phyloP scores from a whole-genome alignment of 176 grass and related monocot genomes.

The Aegilops sharonensis region DNA sequence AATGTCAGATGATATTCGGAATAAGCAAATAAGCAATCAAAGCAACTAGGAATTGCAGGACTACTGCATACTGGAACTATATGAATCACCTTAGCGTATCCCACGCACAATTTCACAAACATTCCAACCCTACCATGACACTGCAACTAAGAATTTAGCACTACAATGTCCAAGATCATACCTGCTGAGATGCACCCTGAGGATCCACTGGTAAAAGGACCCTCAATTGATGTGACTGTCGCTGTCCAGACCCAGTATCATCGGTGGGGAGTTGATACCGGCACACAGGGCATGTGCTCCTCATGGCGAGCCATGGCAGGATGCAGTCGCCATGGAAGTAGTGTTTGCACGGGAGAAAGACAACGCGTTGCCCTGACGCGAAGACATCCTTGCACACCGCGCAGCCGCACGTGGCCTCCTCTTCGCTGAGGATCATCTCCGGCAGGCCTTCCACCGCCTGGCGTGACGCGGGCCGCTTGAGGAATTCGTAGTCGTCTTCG shows the following conservation, averaged over 20 bases:
- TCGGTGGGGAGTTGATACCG: constrained; percentile 55
- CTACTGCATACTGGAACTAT: not conserved
- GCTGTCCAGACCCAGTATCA: constrained; percentile 32
- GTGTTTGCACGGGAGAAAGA: constrained; percentile 62
- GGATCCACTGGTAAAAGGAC: not conserved
- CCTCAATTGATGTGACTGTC: not conserved
- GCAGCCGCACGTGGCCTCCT: constrained; percentile 29
- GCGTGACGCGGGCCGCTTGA: constrained; percentile 31
- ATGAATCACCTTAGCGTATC: not conserved
- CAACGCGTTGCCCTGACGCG: not conserved
- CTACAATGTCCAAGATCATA: constrained; percentile 19
- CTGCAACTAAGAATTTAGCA: not conserved
- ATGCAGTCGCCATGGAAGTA: constrained; percentile 70
- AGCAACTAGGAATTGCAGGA: not conserved
- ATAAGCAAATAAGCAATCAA: not conserved
- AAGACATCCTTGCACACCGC: constrained; percentile 71
- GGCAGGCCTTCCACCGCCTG: constrained; percentile 45
- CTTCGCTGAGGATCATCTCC: constrained; percentile 16
- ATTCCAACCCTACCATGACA: not conserved
- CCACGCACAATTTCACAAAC: not conserved
- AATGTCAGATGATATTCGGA: not conserved
- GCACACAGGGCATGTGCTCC: constrained; percentile 72
- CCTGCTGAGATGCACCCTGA: constrained; percentile 6
- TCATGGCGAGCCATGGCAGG: constrained; percentile 56
- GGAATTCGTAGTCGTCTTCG: not conserved